These are phyloP conservation scores for Hamamelis virginiana DNA, from an alignment of 164 flowering plant genomes.

Conservation along the genomic window DNA sequence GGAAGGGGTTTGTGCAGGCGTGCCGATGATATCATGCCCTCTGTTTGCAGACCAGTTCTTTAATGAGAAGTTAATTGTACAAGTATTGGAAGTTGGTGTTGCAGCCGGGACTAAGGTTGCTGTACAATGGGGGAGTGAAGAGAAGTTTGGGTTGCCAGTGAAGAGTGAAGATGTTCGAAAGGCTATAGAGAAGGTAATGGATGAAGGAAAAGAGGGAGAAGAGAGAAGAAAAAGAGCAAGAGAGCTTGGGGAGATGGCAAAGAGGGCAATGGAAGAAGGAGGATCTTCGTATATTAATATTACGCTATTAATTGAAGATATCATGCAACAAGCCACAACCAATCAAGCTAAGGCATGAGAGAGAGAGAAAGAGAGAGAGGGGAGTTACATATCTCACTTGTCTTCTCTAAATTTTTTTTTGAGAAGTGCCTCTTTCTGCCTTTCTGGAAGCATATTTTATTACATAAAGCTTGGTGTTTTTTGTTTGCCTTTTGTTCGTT, in stretches of 20 bases:
- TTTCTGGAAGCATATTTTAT: too few relatives aligned
- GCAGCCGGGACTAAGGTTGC: constrained; percentile 10
- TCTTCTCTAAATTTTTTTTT: too few relatives aligned
- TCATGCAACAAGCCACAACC: not conserved
- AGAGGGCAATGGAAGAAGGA: constrained; percentile 16
- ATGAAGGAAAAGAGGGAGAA: too few relatives aligned
- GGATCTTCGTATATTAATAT: constrained; percentile 16
- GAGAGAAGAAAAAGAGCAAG: too few relatives aligned
- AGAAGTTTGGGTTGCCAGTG: constrained; percentile 13
- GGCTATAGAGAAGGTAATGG: constrained; percentile 17
- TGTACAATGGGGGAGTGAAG: constrained; percentile 11
- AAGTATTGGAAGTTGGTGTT: constrained; percentile 21
- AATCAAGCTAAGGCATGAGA: too few relatives aligned
- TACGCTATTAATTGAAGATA: constrained; percentile 15
- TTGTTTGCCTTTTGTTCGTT: too few relatives aligned
- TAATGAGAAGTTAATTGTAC: too few relatives aligned
- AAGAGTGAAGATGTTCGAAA: constrained; percentile 2
- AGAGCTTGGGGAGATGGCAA: too few relatives aligned
- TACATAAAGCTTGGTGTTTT: too few relatives aligned
- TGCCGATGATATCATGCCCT: constrained; percentile 27
- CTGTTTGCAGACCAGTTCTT: constrained; percentile 23
- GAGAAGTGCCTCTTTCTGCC: too few relatives aligned
- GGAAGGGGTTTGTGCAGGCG: constrained; percentile 8
- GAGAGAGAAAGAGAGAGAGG: too few relatives aligned
- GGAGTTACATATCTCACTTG: too few relatives aligned